phyloP scores from a whole-genome alignment of 345 rosid species.

The Gossypium anomalum region DNA sequence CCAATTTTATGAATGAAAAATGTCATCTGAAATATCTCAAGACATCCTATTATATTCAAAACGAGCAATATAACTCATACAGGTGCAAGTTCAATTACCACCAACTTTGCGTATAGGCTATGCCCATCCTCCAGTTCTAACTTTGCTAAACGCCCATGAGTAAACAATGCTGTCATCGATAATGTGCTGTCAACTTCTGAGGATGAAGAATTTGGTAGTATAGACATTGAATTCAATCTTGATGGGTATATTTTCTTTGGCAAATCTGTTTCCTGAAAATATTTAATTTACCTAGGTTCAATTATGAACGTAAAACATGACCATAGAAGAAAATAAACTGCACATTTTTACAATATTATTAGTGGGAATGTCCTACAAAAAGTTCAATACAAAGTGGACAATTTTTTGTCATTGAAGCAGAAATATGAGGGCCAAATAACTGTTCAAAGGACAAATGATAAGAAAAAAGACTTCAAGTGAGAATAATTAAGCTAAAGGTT shows the following conservation, averaged over 20 bases:
- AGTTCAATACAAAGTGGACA: not conserved
- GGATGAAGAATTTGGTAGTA: constrained; percentile 49
- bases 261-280: constrained; percentile 58
- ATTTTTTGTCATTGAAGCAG: not conserved
- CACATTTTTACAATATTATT: not conserved
- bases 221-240: constrained; percentile 65
- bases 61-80: constrained; percentile 2
- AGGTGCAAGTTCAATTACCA: constrained; percentile 54
- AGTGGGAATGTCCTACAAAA: not conserved
- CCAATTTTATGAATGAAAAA: not conserved
- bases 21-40: not conserved
- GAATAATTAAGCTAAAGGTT: constrained; percentile 1
- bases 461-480: not conserved
- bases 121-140: constrained; percentile 75
- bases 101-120: constrained; percentile 67
- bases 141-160: constrained; percentile 54
- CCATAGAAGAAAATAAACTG: not conserved
- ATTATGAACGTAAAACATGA: not conserved
- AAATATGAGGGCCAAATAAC: not conserved
- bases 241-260: constrained; percentile 66
- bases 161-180: constrained; percentile 35
- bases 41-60: not conserved
- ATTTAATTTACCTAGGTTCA: not conserved
- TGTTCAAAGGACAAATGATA: not conserved
- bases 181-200: constrained; percentile 34